Conservation (phyloP, 2,329 filamentous ascomycete genomes). For the Neofusicoccum cordaticola region DNA sequence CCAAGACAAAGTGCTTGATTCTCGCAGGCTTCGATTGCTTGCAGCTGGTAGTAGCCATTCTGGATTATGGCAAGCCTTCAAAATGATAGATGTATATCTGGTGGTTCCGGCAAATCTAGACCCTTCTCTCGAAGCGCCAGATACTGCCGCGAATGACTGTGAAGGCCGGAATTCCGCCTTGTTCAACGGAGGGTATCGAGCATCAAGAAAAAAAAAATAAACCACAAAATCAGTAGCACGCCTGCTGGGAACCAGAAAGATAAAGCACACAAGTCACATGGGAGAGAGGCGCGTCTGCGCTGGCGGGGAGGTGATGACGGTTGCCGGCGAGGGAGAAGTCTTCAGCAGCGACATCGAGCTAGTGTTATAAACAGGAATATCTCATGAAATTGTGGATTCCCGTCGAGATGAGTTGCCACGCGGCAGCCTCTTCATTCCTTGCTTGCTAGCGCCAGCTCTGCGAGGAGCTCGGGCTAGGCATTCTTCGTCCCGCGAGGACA, state of each 20-base stretch:
- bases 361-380: constrained; percentile 14
- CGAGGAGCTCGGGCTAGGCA: constrained; percentile 25
- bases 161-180: constrained; percentile 4
- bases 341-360: constrained; percentile 9
- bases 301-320: neutral
- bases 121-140: neutral
- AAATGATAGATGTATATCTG: constrained; percentile 3
- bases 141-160: neutral
- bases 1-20: constrained; percentile 18
- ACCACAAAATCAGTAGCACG: constrained; percentile 12
- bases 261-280: neutral
- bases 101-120: neutral
- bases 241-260: constrained; percentile 2
- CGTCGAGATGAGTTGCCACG: constrained; percentile 23
- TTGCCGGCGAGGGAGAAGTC: constrained; percentile 6
- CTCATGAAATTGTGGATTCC: constrained; percentile 18
- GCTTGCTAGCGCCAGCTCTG: constrained; percentile 20
- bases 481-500: constrained; percentile 24
- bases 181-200: constrained; percentile 9
- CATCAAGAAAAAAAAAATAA: constrained; percentile 14
- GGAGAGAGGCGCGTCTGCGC: neutral
- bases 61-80: neutral
- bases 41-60: neutral
- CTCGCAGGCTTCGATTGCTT: neutral
- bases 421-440: constrained; percentile 30